A percentile compares a stretch with the other conserved stretches of the same genome.
phyloP scores from a whole-genome alignment of 2,329 filamentous ascomycete genomes.

The Clonostachys solani region DNA sequence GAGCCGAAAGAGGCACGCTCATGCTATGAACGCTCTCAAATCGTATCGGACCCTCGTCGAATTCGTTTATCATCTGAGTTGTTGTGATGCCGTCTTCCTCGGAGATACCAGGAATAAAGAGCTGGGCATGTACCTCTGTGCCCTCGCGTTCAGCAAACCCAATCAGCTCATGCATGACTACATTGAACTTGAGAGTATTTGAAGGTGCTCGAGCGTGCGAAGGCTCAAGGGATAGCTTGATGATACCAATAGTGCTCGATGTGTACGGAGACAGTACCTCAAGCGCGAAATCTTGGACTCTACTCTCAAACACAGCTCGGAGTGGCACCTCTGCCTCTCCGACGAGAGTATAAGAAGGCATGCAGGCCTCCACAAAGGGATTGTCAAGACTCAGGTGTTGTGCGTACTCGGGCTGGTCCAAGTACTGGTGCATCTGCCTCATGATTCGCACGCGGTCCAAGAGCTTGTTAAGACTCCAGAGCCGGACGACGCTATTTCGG shows the following conservation, averaged over 20 bases:
- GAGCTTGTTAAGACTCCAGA: constrained; percentile 94
- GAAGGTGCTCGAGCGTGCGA: constrained; percentile 89
- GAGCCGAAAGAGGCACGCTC: constrained; percentile 75
- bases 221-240: constrained; percentile 87
- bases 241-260: constrained; percentile 81
- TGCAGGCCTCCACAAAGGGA: constrained; percentile 85
- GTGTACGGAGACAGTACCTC: constrained; percentile 94
- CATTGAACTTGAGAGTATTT: constrained; percentile 94
- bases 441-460: constrained; percentile 83
- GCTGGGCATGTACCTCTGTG: constrained; percentile 89
- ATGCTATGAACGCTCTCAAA: constrained; percentile 99
- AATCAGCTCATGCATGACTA: constrained; percentile 94
- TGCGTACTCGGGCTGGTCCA: constrained; percentile 91
- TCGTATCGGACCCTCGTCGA: constrained; percentile 86
- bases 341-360: constrained; percentile 87
- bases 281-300: constrained; percentile 89
- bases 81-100: constrained; percentile 91
- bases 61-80: constrained; percentile 89
- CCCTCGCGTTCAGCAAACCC: constrained; percentile 96
- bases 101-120: constrained; percentile 90
- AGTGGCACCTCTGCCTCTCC: constrained; percentile 92
- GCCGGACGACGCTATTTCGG: constrained; percentile 75
- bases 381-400: constrained; percentile 91
- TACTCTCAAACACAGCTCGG: constrained; percentile 87
- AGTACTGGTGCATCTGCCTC: constrained; percentile 95